These are phyloP conservation scores for Amyloporia xantha DNA, from an alignment of 768 basidiomycete species.

Conservation along the genomic window DNA sequence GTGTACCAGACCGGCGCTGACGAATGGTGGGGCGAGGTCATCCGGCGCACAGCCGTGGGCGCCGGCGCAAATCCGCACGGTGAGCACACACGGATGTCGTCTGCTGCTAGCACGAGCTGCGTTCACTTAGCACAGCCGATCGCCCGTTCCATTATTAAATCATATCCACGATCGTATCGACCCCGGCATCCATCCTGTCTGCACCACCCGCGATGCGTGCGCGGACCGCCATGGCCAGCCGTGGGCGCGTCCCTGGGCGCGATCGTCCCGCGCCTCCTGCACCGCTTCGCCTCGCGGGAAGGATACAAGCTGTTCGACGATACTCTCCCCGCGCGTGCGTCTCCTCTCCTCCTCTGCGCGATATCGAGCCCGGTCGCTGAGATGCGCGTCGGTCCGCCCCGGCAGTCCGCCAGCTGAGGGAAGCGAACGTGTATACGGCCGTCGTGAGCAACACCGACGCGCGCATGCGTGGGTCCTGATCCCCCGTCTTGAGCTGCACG, in stretches of 20 bases:
- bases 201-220: background rate
- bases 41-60: slow-evolving; percentile 64
- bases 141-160: too few relatives aligned
- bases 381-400: too few relatives aligned
- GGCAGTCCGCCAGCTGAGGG: slow-evolving; percentile 40
- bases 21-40: slow-evolving; percentile 76
- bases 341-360: background rate
- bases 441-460: slow-evolving; percentile 69
- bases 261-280: slow-evolving; percentile 58
- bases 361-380: too few relatives aligned
- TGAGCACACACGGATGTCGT: slow-evolving; percentile 19
- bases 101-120: background rate
- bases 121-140: too few relatives aligned
- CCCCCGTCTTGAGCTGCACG: background rate
- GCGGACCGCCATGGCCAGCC: slow-evolving; percentile 28
- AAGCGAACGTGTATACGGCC: slow-evolving; percentile 43
- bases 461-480: slow-evolving; percentile 53
- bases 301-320: slow-evolving; percentile 63
- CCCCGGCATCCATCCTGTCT: slow-evolving; percentile 13
- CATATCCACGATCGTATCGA: too few relatives aligned
- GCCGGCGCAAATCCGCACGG: slow-evolving; percentile 61
- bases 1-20: slow-evolving; percentile 49
- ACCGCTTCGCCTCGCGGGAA: slow-evolving; percentile 60
- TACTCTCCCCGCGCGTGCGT: slow-evolving; percentile 39
- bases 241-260: slow-evolving; percentile 45